A percentile compares a stretch with the other conserved stretches of the same genome.
These are phyloP conservation scores for Aspergillus brasiliensis DNA, from an alignment of 2,329 filamentous ascomycete species.

Conservation along the genomic window DNA sequence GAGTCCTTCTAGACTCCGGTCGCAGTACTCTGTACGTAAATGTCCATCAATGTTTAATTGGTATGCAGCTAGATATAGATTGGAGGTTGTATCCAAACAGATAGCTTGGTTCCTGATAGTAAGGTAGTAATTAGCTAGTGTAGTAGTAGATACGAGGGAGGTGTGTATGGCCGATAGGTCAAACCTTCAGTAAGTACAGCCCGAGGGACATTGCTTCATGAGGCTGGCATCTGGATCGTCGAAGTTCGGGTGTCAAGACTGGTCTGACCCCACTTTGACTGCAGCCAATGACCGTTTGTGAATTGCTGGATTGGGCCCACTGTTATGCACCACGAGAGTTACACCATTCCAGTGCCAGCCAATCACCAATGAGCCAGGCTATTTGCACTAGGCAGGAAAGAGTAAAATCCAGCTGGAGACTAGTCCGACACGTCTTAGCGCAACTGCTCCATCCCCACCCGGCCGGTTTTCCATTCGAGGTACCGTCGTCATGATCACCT, in stretches of 20 bases:
- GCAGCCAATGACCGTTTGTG: not conserved
- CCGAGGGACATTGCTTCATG: not conserved
- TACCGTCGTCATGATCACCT: not conserved
- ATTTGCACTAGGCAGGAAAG: not conserved
- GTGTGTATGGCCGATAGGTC: not conserved
- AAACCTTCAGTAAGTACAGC: not conserved
- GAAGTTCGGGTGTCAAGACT: constrained; percentile 2
- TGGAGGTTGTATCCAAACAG: not conserved
- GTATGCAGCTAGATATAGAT: not conserved
- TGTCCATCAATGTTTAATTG: no score
- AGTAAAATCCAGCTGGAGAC: not conserved
- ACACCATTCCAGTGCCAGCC: not conserved
- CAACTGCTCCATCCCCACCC: not conserved
- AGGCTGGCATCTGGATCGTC: constrained; percentile 3
- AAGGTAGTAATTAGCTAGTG: not conserved
- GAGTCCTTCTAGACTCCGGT: not conserved
- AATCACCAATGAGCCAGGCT: not conserved
- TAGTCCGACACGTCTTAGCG: not conserved
- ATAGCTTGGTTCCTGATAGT: not conserved
- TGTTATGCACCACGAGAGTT: not conserved
- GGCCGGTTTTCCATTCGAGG: not conserved
- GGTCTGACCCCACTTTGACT: not conserved
- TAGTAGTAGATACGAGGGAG: not conserved
- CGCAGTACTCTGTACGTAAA: not conserved
- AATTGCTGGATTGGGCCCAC: not conserved